Evolutionary conservation across 2,329 filamentous ascomycete species (phyloP), one percentile per base, ranked within the genome.

Genomic region (Beauveria pseudobassiana): DNA sequence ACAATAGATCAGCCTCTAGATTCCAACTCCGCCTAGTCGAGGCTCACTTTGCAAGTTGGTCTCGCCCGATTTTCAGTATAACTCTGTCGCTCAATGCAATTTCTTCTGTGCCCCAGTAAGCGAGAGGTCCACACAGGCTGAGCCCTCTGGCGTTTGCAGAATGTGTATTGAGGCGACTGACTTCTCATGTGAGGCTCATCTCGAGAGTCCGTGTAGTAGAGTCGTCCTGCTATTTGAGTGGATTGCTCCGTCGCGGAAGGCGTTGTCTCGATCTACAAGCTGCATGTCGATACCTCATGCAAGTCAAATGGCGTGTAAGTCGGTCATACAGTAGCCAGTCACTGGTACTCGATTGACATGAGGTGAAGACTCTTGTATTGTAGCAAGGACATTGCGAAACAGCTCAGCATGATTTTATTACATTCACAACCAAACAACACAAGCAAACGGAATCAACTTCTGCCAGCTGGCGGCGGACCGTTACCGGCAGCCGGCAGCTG

Each of bases 41-140:
- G 10, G 30, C 69, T 50, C 65, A 76, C 74, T 74, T 75, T 49
- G 56, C 49, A 6, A 46, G 51, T n/a, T 59, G 42, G 46, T 63
- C 62, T 34, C 62, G 62, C 34, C 62, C 62, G 28, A 63, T 63
- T 52, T 56, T 63, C 26, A 63, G 52, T 18, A 63, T 63, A 9
- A 46, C 34, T 20, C 20, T 63, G 24, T 63, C 40, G 42, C 26
- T 40, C 28, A 63, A 34, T 30, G 43, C 24, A 55, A 63, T 59
- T 54, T 63, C 48, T 59, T 48, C 56, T 63, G 55, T 55, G 50
- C 42, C 38, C 60, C 46, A 30, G 60, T 62, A 62, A 62, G 60
- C 60, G 60, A 62, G 60, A 51, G 58, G 42, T 62, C 60, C 52
- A 62, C 52, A 28, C 45, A 24, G 16, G 18, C 42, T 18, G 28